Percentiles rank a stretch among this genome's conserved stretches.
These are phyloP conservation scores for Eucalyptus pauciflora DNA, from an alignment of 345 rosid species.

Conservation along the genomic window DNA sequence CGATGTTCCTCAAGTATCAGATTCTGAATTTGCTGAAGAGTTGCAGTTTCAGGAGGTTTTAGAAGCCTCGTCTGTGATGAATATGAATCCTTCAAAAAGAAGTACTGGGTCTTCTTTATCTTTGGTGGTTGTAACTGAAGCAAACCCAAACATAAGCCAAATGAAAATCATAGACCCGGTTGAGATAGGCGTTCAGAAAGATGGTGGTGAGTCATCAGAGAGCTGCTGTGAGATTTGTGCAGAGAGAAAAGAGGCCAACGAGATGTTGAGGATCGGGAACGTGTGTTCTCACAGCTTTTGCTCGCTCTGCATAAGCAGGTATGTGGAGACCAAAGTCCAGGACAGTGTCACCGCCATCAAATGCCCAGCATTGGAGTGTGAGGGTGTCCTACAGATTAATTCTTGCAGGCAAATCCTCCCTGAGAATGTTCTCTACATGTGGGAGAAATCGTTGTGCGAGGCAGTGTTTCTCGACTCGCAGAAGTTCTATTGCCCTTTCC, in stretches of 20 bases:
- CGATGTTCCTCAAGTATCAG: neutral
- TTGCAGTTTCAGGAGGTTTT: neutral
- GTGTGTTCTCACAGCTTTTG: conserved; percentile 42
- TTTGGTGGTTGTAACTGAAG: neutral
- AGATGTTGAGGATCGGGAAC: conserved; percentile 15
- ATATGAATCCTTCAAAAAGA: neutral
- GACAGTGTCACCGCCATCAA: conserved; percentile 3
- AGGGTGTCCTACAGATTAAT: conserved; percentile 26
- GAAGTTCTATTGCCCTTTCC: conserved; percentile 57
- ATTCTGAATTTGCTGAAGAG: neutral
- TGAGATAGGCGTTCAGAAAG: neutral
- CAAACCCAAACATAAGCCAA: neutral
- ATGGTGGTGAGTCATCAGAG: conserved; percentile 1
- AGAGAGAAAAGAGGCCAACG: conserved; percentile 24
- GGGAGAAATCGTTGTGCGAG: conserved; percentile 46
- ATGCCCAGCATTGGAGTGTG: conserved; percentile 51
- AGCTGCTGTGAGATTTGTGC: conserved; percentile 40
- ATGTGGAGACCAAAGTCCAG: conserved; percentile 24
- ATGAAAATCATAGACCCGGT: neutral
- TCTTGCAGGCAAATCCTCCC: conserved; percentile 30
- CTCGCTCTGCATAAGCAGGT: conserved; percentile 30
- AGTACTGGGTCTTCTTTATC: neutral
- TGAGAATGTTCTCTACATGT: conserved; percentile 24
- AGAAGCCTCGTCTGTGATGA: neutral
- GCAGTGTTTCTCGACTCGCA: conserved; percentile 15